Evolutionary conservation across 305 asterid species (phyloP).

Genomic region (Fraxinus ornus): DNA sequence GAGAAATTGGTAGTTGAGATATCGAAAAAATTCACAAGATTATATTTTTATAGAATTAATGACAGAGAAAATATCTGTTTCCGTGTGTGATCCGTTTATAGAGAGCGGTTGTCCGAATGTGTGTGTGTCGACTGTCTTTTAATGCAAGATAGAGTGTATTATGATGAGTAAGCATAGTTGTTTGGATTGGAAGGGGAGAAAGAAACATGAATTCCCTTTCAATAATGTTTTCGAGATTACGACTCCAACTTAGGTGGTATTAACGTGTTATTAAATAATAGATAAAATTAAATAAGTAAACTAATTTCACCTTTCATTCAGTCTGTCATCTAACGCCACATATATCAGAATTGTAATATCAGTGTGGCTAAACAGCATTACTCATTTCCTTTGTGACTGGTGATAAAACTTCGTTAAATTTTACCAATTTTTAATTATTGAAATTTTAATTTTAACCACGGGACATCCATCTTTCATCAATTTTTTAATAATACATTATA

Average conservation of each 20-base stretch:
- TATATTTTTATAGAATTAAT: not conserved
- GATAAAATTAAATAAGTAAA: too few relatives aligned
- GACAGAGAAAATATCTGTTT: not conserved
- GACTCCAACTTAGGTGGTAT: too few relatives aligned
- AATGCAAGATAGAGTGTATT: not conserved
- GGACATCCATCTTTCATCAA: not conserved
- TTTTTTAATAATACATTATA: too few relatives aligned
- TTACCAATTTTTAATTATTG: not conserved
- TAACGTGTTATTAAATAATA: too few relatives aligned
- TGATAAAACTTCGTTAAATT: not conserved
- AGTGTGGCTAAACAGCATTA: too few relatives aligned
- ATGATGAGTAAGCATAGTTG: not conserved
- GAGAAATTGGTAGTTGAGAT: slow-evolving; percentile 9
- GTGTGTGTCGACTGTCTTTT: not conserved
- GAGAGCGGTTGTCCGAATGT: not conserved
- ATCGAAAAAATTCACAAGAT: not conserved
- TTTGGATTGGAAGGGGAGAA: not conserved
- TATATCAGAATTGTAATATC: too few relatives aligned
- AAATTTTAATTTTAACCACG: not conserved
- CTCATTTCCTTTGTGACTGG: not conserved
- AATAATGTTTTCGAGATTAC: too few relatives aligned
- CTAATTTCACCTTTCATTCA: too few relatives aligned
- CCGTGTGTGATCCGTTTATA: not conserved
- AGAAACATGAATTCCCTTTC: not conserved
- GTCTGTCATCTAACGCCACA: too few relatives aligned